These are phyloP conservation scores for Simmondsia chinensis DNA, from an alignment of 148 eudicot genomes.

Conservation along the genomic window DNA sequence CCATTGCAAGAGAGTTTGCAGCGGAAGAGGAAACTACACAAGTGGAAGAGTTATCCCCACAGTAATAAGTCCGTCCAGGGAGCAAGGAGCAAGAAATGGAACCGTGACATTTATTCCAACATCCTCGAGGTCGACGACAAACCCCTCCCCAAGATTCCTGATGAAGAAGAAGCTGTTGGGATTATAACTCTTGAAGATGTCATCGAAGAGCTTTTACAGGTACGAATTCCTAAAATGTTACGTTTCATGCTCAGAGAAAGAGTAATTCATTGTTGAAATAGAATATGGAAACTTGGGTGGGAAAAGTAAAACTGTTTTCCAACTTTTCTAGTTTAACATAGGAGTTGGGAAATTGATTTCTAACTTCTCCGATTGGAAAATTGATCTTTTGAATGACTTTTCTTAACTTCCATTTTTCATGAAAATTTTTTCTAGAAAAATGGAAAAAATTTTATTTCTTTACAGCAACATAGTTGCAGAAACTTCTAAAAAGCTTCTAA, in stretches of 20 bases:
- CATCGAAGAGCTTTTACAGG: conserved; percentile 93
- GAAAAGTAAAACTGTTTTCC: too few species aligned
- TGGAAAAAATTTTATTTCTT: too few species aligned
- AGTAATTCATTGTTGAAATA: too few species aligned
- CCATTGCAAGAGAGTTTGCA: conserved; percentile 32
- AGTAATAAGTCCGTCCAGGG: conserved; percentile 44
- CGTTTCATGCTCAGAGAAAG: background rate
- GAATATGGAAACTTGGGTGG: too few species aligned
- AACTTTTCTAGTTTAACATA: too few species aligned
- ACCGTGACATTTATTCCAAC: conserved; percentile 61
- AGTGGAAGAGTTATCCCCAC: conserved; percentile 78
- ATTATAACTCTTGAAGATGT: conserved; percentile 92
- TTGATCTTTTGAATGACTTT: too few species aligned
- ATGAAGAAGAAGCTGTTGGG: conserved; percentile 86
- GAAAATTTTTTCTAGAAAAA: too few species aligned
- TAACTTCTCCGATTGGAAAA: too few species aligned
- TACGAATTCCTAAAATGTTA: conserved; percentile 4
- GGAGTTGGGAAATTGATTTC: too few species aligned
- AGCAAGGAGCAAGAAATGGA: conserved; percentile 58
- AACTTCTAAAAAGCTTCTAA: too few species aligned
- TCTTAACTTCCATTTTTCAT: too few species aligned
- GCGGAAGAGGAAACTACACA: conserved; percentile 43
- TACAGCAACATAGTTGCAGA: too few species aligned
- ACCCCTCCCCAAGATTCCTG: conserved; percentile 61
- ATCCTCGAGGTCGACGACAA: conserved; percentile 58